Base-by-base conservation (phyloP, 192 early-diverging fungal species). In the Coemansia sp. region DNA sequence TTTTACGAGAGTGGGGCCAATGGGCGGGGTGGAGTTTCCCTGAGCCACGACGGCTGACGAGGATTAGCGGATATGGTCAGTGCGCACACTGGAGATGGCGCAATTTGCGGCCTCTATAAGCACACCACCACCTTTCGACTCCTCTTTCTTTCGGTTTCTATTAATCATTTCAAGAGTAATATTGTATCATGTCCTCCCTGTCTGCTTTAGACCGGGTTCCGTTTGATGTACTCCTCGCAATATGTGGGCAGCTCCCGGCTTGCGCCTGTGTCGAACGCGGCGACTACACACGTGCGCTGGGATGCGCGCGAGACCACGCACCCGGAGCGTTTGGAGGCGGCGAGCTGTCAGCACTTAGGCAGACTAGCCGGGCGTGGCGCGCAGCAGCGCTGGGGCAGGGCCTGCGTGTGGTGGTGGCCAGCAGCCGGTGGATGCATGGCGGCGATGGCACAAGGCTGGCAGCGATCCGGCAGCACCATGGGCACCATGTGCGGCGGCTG, bases 351-450 rank as follows among this genome's bases (percentile, higher is more conserved):
- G 65, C 35, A 13, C 61, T 81, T 30, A 69, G 78, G 22, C 78
- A 81, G 43, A 75, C 73, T 0, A 73, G 55, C 67, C 78, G 70
- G 30, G 53, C 58, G 20, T 75, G 73, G 74, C 78, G 78, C 15
- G 24, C 59, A 3, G 78, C 74, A 13, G 78, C 78, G 32, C 61
- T 81, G 66, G 53, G 34, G 20, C 67, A 45, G 43, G 78, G 78
- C 4, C 63, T 72, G 38, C 9, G 69, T 9, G 62, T 75, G 61
- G 47, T 81, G 22, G 74, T 75, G 16, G 69, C 59, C 63, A 81
- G 78, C 78, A 74, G 55, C 55, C 78, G 74, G 45, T 81, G 78
- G 78, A 71, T 71, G 74, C 67, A 74, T 43, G 22, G 67, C 16
- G 47, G 63, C 45, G 20, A 55, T 35, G 61, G 47, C 13, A 50